Conservation (phyloP, 192 early-diverging fungal genomes). For the Neocallimastix lanati region DNA sequence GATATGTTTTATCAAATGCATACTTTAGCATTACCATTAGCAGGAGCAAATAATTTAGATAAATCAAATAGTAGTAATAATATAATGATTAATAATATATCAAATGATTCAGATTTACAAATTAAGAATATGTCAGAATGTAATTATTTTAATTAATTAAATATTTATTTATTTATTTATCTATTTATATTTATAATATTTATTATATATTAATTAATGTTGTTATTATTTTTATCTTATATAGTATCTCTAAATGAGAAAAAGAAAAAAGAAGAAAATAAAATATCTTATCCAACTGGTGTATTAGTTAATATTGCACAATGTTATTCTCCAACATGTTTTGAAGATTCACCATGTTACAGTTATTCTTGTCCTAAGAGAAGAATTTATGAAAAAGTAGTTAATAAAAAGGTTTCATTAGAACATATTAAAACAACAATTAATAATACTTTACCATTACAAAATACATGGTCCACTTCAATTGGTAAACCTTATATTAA, state of each 20-base stretch:
- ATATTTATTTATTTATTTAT: too few species aligned
- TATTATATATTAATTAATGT: too few species aligned
- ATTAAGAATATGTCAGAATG: neutral
- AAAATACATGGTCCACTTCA: neutral
- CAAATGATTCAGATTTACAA: neutral
- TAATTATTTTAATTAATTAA: too few species aligned
- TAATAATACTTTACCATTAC: neutral
- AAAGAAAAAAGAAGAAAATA: neutral
- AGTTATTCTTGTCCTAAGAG: slow-evolving; percentile 69
- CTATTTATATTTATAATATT: neutral
- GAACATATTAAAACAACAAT: neutral
- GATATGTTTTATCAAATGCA: slow-evolving; percentile 52
- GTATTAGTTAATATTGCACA: slow-evolving; percentile 76
- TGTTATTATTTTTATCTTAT: too few species aligned
- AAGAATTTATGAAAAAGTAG: slow-evolving; percentile 4
- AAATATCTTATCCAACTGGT: slow-evolving; percentile 42
- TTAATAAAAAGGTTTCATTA: neutral
- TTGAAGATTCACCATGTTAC: slow-evolving; percentile 65
- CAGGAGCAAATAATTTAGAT: neutral
- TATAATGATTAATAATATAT: neutral
- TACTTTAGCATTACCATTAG: neutral
- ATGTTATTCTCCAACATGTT: slow-evolving; percentile 89
- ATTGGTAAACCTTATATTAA: neutral
- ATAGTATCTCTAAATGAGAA: too few species aligned
- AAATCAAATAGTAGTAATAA: neutral